Conservation (phyloP, 306 rosid genomes). For the Oxytropis ochrocephala region DNA sequence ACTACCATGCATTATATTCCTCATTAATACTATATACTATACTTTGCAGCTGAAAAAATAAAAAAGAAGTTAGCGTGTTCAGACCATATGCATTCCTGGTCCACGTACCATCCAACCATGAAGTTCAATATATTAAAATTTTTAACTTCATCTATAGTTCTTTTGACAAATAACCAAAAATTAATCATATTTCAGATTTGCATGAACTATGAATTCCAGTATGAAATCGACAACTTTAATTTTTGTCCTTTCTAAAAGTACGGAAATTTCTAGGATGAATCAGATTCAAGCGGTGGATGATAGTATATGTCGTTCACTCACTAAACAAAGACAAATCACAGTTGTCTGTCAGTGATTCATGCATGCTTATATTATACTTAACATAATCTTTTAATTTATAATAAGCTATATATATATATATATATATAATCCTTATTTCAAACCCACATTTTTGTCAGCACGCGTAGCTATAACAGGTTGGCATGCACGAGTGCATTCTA, state of each 20-base stretch:
- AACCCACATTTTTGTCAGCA: slow-evolving; percentile 6
- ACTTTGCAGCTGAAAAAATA: too few species aligned
- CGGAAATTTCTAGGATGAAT: slow-evolving; percentile 27
- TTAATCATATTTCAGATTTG: neutral
- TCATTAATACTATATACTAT: too few species aligned
- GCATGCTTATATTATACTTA: neutral
- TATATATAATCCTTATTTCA: neutral
- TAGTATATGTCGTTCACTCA: neutral
- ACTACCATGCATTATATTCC: too few species aligned
- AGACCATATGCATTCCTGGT: too few species aligned
- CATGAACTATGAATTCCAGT: neutral
- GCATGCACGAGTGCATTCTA: slow-evolving; percentile 28
- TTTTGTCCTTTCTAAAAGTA: slow-evolving; percentile 7
- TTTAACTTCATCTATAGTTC: neutral
- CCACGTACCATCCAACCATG: too few species aligned
- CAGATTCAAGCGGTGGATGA: neutral
- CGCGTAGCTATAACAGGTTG: slow-evolving; percentile 15
- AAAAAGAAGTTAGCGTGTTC: too few species aligned
- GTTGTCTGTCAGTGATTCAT: slow-evolving; percentile 21
- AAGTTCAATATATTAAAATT: neutral
- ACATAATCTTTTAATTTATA: neutral
- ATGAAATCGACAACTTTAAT: slow-evolving; percentile 3
- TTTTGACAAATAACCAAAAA: neutral
- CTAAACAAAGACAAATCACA: slow-evolving; percentile 20
- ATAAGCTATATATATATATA: neutral